phyloP scores from a whole-genome alignment of 495 filamentous ascomycete genomes.

The Penicillium parvum region DNA sequence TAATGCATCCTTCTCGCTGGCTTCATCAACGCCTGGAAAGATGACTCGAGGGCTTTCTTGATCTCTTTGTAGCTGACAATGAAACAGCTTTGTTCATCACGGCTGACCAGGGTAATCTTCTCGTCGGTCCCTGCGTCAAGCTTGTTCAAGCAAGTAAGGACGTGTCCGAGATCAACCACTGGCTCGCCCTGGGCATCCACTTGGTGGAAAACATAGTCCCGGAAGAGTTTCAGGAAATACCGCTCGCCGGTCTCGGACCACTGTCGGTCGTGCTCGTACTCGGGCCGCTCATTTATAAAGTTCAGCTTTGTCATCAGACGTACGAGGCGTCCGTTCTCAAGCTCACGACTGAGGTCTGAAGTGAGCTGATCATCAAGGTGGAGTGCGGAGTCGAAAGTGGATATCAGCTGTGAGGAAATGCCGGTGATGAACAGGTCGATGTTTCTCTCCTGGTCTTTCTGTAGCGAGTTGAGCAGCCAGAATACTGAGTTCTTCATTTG shows the following conservation, averaged over 20 bases:
- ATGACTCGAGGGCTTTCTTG: constrained; percentile 68
- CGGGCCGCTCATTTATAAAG: constrained; percentile 82
- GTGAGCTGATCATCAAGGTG: constrained; percentile 71
- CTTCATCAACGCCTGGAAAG: constrained; percentile 77
- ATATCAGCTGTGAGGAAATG: constrained; percentile 67
- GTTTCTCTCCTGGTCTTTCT: constrained; percentile 52
- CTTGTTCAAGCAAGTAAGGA: constrained; percentile 80
- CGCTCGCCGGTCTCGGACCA: constrained; percentile 90
- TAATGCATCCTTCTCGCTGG: constrained; percentile 43
- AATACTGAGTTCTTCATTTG: constrained; percentile 69
- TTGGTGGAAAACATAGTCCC: constrained; percentile 95
- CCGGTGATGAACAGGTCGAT: constrained; percentile 73
- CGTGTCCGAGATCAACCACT: constrained; percentile 77
- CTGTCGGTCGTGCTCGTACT: constrained; percentile 64
- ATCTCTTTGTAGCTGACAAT: constrained; percentile 84
- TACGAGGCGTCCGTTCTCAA: constrained; percentile 86
- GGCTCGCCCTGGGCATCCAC: constrained; percentile 79
- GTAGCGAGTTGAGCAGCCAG: constrained; percentile 63
- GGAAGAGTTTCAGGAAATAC: constrained; percentile 89
- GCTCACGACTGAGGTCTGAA: constrained; percentile 66
- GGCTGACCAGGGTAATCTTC: constrained; percentile 75
- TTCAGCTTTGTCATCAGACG: constrained; percentile 80
- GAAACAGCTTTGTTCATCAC: constrained; percentile 82
- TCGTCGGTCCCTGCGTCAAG: constrained; percentile 88
- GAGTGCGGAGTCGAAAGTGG: constrained; percentile 66